Base-by-base conservation (phyloP, 495 filamentous ascomycete species). In the Penicillium dipodomyicola region DNA sequence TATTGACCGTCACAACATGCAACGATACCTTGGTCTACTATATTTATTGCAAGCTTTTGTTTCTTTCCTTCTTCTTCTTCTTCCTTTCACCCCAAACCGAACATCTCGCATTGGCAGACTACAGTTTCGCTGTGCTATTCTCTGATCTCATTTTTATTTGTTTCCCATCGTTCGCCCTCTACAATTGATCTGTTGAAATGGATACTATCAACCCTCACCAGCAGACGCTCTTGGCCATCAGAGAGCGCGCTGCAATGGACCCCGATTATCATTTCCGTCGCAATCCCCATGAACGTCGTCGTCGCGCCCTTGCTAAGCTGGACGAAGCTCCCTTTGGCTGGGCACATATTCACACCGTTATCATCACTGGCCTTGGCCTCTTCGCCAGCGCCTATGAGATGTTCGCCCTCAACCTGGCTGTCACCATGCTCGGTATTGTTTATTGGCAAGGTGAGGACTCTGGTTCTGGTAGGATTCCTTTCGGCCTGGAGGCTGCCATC, bases 281-380 rank as follows among this genome's bases (percentile, higher is more conserved):
- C 29, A 87, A 92, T 60, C 87, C 88, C 30, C 86, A 88, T 59
- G 87, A 91, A 67, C 81, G 87, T 40, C 80, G 89, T 58, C 82
- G 89, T 54, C 82, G 85, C 40, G 89, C 89, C 29, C 82, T 93
- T 37, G 86, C 85, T 11, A 82, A 89, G 65, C 90, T 93, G 54
- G 89, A 93, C 69, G 87, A 88, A 63, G 88, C 88, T 29, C 83
- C 83, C 6, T 91, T 92, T 57, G 86, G 89, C 59, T 89, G 88
- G 84, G 87, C 87, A 67, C 89, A 92, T 69, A 80, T 87, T 11
- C 84, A 87, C 30, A 88, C 88, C 42, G 76, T 88, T 23, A 74
- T 90, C 27, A 88, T 94, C 8, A 88, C 89, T n/a, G 90, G 89
- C 63, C 82, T 89, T 47, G 89, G 89, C 57, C 92, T 93, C 81